Percentiles rank a stretch among this genome's conserved stretches.
These are phyloP conservation scores for Stachybotrys elegans DNA, from an alignment of 2,329 filamentous ascomycete species.

Conservation along the genomic window DNA sequence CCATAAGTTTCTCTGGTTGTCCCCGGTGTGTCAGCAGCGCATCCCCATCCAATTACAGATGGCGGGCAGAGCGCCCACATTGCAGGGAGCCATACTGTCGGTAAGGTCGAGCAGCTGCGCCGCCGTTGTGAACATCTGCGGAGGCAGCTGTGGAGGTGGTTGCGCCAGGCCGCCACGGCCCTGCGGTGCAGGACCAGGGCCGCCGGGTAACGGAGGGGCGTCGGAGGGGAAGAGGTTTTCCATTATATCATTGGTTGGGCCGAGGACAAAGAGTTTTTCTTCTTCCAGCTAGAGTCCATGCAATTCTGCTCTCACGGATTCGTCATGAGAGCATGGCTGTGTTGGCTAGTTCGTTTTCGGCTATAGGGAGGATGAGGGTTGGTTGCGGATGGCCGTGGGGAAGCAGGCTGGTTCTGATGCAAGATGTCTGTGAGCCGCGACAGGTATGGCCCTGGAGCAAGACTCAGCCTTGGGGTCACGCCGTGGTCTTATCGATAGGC, in stretches of 20 bases:
- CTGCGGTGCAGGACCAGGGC: constrained; percentile 20
- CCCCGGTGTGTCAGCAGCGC: constrained; percentile 16
- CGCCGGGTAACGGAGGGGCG: constrained; percentile 35
- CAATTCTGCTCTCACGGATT: background rate
- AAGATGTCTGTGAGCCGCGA: too few relatives aligned
- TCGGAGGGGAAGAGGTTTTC: constrained; percentile 50
- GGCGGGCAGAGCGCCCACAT: too few relatives aligned
- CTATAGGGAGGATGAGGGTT: too few relatives aligned
- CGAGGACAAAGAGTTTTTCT: background rate
- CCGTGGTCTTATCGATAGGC: too few relatives aligned
- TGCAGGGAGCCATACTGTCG: constrained; percentile 66
- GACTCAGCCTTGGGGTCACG: too few relatives aligned
- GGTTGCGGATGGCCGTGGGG: too few relatives aligned
- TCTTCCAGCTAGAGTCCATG: background rate
- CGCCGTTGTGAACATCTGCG: constrained; percentile 98
- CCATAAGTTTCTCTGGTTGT: constrained; percentile 80
- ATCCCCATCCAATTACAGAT: too few relatives aligned
- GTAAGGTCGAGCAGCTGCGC: constrained; percentile 93
- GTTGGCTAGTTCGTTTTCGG: background rate
- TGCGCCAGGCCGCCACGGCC: constrained; percentile 33
- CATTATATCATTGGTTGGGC: constrained; percentile 34
- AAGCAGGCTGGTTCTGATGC: too few relatives aligned
- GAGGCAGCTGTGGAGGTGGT: constrained; percentile 62
- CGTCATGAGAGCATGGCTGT: background rate
- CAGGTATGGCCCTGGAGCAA: too few relatives aligned